Evolutionary conservation across 2,329 filamentous ascomycete genomes (phyloP).

Genomic region (Rutstroemia sydowiana): DNA sequence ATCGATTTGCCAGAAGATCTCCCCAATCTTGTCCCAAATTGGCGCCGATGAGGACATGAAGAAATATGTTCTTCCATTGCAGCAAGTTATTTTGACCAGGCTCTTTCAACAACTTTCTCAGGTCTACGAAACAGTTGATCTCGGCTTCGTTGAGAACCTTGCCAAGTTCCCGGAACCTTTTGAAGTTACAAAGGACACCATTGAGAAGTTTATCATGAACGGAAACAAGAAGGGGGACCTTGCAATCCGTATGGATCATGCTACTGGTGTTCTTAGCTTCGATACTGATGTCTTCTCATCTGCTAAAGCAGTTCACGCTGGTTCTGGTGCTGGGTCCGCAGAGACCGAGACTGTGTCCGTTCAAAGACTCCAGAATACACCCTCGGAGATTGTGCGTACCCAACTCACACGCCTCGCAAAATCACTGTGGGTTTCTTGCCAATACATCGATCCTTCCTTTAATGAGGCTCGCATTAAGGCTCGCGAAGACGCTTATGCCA

Average conservation of each 20-base stretch:
- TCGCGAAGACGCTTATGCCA: conserved; percentile 70
- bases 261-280: conserved; percentile 89
- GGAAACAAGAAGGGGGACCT: conserved; percentile 99
- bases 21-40: conserved; percentile 89
- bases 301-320: conserved; percentile 81
- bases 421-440: conserved; percentile 85
- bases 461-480: conserved; percentile 74
- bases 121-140: conserved; percentile 96
- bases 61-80: conserved; percentile 89
- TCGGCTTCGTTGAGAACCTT: conserved; percentile 86
- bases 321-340: conserved; percentile 77
- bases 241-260: conserved; percentile 92
- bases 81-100: conserved; percentile 96
- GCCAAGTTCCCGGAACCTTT: conserved; percentile 95
- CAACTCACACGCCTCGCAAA: conserved; percentile 89
- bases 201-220: conserved; percentile 99
- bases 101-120: conserved; percentile 98
- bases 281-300: conserved; percentile 98
- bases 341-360: conserved; percentile 79
- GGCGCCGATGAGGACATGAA: conserved; percentile 92
- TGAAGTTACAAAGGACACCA: conserved; percentile 81
- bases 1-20: conserved; percentile 98
- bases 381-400: conserved; percentile 92
- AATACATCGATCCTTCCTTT: conserved; percentile 89
- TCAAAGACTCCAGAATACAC: conserved; percentile 94